Base-by-base conservation (phyloP, 495 filamentous ascomycete species). In the Aspergillus homomorphus region DNA sequence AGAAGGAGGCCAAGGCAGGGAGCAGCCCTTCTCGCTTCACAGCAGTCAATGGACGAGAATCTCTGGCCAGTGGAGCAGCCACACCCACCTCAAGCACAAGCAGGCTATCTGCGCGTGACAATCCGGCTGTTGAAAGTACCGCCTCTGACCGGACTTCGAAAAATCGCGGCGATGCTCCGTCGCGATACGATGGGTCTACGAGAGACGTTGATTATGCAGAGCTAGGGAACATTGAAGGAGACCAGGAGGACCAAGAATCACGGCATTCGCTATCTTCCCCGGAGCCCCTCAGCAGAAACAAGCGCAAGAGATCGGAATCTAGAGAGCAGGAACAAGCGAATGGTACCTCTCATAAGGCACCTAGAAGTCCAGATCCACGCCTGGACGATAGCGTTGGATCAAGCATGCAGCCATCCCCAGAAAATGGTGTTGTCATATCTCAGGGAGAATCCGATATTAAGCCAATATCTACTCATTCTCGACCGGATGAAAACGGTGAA, bases 11-110 rank as follows among this genome's bases (percentile, higher is more conserved):
- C 18, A 73, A 73, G 45, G 58, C 76, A 26, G 78, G 79, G 20
- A 74, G 75, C 44, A 80, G 76, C 46, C 77, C 79, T 26, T 79
- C 78, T 16, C 73, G 75, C 20, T 83, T 83, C 57, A 83, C 80
- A 4, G 79, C 80, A 45, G 79, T 83, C 26, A 83, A 83, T 68
- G 80, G 77, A 49, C 76, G 65, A 57, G 75, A 77, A 4, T 46
- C 67, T 16, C 50, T 66, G 20, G 26, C 53, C n/a, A 44, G 64
- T 19, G 66, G 52, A 18, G 53, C 57, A 21, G 45, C 46, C 14
- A 33, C 54, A 9, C 20, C 59, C 6, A 43, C 38, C 20, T 4
- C 57, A 42, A 18, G 57, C 51, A 22, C 59, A 23, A 51, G 60
- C 51, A 18, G 58, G 43, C 23, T 66, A 60, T 54, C 60, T 46